These are phyloP conservation scores for Basidioascus undulatus DNA, from an alignment of 768 basidiomycete genomes.

Conservation along the genomic window DNA sequence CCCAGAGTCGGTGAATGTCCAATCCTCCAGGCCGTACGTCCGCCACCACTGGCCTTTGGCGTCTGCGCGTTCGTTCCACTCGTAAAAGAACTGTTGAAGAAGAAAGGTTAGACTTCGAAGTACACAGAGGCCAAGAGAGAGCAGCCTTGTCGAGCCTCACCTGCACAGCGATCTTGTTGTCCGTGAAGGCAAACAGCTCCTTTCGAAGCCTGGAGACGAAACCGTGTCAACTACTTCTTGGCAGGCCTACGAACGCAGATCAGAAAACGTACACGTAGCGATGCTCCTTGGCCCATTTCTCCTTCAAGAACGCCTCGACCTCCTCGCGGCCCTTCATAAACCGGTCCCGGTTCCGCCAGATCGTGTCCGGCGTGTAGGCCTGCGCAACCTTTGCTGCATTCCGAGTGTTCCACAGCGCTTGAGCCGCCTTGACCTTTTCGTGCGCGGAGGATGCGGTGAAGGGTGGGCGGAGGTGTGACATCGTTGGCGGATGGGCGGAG, in stretches of 20 bases:
- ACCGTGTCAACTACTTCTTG: background rate
- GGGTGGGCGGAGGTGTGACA: background rate
- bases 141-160: too few species aligned
- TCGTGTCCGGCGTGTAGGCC: slow-evolving; percentile 29
- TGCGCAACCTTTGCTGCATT: slow-evolving; percentile 18
- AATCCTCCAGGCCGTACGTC: slow-evolving; percentile 24
- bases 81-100: background rate
- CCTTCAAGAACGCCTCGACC: slow-evolving; percentile 25
- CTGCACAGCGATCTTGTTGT: slow-evolving; percentile 32
- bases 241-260: background rate
- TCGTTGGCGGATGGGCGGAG: background rate
- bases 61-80: slow-evolving; percentile 7
- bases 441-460: slow-evolving; percentile 1
- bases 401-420: slow-evolving; percentile 28
- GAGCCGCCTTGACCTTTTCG: slow-evolving; percentile 29
- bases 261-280: slow-evolving; percentile 19
- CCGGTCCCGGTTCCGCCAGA: slow-evolving; percentile 32
- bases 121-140: too few species aligned
- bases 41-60: slow-evolving; percentile 10
- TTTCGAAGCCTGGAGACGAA: slow-evolving; percentile 20
- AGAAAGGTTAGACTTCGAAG: background rate
- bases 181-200: slow-evolving; percentile 30
- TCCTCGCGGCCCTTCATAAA: slow-evolving; percentile 26
- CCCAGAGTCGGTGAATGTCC: slow-evolving; percentile 29
- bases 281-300: slow-evolving; percentile 31